Evolutionary conservation across 805 yeast species (phyloP).

Genomic region (Wickerhamiella lipophila): DNA sequence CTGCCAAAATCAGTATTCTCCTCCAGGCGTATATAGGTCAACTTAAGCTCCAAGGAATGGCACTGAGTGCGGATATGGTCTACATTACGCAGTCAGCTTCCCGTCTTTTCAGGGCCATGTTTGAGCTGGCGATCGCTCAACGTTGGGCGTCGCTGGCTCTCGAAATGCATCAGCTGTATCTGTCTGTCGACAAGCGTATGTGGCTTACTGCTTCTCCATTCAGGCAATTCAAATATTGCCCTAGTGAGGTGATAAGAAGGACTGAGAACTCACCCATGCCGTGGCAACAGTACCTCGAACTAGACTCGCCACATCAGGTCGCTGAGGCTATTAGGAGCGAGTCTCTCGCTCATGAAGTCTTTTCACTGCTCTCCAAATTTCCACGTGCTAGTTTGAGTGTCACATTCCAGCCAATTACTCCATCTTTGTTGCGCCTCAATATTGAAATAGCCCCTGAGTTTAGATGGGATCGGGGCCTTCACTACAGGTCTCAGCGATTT

Average conservation of each 20-base stretch:
- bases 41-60: slow-evolving; percentile 70
- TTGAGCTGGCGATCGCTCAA: slow-evolving; percentile 58
- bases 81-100: slow-evolving; percentile 90
- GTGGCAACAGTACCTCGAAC: slow-evolving; percentile 61
- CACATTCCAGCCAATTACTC: slow-evolving; percentile 64
- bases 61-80: slow-evolving; percentile 83
- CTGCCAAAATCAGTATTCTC: slow-evolving; percentile 66
- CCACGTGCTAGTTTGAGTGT: slow-evolving; percentile 55
- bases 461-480: slow-evolving; percentile 59
- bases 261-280: slow-evolving; percentile 75
- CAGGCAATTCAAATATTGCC: slow-evolving; percentile 66
- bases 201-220: slow-evolving; percentile 84
- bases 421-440: slow-evolving; percentile 50
- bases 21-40: slow-evolving; percentile 80
- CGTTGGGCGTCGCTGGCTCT: slow-evolving; percentile 59
- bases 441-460: slow-evolving; percentile 44
- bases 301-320: slow-evolving; percentile 58
- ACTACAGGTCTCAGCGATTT: slow-evolving; percentile 55
- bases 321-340: slow-evolving; percentile 71
- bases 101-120: slow-evolving; percentile 71
- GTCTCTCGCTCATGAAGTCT: slow-evolving; percentile 41
- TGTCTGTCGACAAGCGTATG: slow-evolving; percentile 65
- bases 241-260: slow-evolving; percentile 53
- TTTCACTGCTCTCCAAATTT: slow-evolving; percentile 51
- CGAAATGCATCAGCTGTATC: slow-evolving; percentile 49